Percentiles rank a stretch among this genome's conserved stretches.
Evolutionary conservation across 495 filamentous ascomycete genomes (phyloP).

Genomic region (Lentithecium fluviatile): DNA sequence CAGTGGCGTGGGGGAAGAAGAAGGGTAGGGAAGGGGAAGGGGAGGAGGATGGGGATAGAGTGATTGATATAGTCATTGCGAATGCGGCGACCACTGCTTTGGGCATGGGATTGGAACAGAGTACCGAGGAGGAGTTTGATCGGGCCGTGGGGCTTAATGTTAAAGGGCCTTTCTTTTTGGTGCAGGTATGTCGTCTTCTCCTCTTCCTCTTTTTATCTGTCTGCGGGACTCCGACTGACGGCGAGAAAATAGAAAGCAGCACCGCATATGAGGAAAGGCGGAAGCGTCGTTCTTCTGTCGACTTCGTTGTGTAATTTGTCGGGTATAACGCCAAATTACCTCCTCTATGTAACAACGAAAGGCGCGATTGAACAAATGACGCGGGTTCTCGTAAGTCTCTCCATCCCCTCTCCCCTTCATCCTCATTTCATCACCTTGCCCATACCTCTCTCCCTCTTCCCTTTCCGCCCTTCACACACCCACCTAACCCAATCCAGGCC

Average conservation of each 20-base stretch:
- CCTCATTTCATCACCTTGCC: too few relatives aligned
- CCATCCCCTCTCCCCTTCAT: too few relatives aligned
- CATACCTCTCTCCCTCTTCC: too few relatives aligned
- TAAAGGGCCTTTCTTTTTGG: slow-evolving; percentile 66
- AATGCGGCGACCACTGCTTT: slow-evolving; percentile 59
- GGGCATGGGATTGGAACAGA: slow-evolving; percentile 52
- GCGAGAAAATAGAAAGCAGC: slow-evolving; percentile 54
- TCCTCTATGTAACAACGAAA: slow-evolving; percentile 63
- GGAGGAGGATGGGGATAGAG: too few relatives aligned
- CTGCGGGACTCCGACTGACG: too few relatives aligned
- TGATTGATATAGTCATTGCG: slow-evolving; percentile 63
- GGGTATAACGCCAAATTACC: slow-evolving; percentile 56
- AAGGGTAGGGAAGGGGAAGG: too few relatives aligned
- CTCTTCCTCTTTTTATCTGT: background rate
- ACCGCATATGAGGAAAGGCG: slow-evolving; percentile 58
- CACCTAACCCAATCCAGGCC: slow-evolving; percentile 27
- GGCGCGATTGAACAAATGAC: slow-evolving; percentile 71
- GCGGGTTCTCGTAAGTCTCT: slow-evolving; percentile 48
- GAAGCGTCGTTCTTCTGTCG: slow-evolving; percentile 61
- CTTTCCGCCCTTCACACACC: too few relatives aligned
- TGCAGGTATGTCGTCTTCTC: slow-evolving; percentile 47
- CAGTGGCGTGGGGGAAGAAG: slow-evolving; percentile 50
- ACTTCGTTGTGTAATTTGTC: slow-evolving; percentile 51
- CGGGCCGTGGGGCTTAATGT: slow-evolving; percentile 57
- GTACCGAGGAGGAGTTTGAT: slow-evolving; percentile 62